These are phyloP conservation scores for Ganoderma lucidum DNA, from an alignment of 1,284 basidiomycete genomes.

Conservation along the genomic window DNA sequence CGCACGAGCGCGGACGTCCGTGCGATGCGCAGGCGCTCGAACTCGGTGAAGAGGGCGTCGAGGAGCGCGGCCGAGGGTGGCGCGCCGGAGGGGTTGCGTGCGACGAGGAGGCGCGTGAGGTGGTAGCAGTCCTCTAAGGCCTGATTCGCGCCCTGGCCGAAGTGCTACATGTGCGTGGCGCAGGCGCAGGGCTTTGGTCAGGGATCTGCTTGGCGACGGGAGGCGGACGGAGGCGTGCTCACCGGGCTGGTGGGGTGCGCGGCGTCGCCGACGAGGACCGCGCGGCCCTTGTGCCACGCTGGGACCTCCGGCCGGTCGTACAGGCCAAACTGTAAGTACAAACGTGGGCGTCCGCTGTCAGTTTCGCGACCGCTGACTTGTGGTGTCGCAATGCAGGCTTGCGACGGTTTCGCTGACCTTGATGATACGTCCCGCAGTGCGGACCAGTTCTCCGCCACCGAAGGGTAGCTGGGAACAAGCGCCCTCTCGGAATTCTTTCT, in stretches of 20 bases:
- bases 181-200: not conserved
- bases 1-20: constrained; percentile 46
- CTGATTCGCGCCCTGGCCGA: constrained; percentile 59
- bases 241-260: constrained; percentile 47
- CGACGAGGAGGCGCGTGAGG: constrained; percentile 46
- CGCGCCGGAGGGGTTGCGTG: constrained; percentile 43
- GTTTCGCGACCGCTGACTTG: not conserved
- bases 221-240: not conserved
- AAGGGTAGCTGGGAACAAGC: constrained; percentile 44
- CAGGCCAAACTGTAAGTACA: constrained; percentile 48
- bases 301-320: constrained; percentile 54
- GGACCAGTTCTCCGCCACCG: constrained; percentile 47
- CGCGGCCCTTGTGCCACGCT: constrained; percentile 50
- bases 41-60: constrained; percentile 41
- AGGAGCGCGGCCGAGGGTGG: constrained; percentile 43
- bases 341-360: not conserved
- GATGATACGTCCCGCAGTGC: constrained; percentile 45
- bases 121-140: constrained; percentile 55
- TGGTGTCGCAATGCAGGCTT: not conserved
- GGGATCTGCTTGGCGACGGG: not conserved
- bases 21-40: constrained; percentile 44
- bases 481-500: constrained; percentile 44
- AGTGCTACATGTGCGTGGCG: constrained; percentile 43
- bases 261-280: constrained; percentile 45
- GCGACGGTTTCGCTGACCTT: constrained; percentile 43